Conservation (phyloP, 805 yeast genomes). For the Candida golubevii region DNA sequence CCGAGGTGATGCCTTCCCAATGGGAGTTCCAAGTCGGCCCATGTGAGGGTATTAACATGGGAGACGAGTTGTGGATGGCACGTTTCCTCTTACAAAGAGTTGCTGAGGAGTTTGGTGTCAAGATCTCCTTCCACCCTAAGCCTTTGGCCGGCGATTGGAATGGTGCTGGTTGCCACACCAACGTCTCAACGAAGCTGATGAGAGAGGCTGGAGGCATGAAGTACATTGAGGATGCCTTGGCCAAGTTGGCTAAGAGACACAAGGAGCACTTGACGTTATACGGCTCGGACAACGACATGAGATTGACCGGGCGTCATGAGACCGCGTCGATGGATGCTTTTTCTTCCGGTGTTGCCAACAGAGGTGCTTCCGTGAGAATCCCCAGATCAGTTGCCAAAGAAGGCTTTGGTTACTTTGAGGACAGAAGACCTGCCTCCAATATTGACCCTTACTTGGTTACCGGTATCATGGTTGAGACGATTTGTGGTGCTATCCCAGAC, state of each 20-base stretch:
- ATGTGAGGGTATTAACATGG: slow-evolving; percentile 92
- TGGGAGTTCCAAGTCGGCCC: slow-evolving; percentile 99
- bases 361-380: slow-evolving; percentile 98
- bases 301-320: slow-evolving; percentile 98
- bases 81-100: slow-evolving; percentile 90
- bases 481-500: slow-evolving; percentile 89
- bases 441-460: slow-evolving; percentile 98
- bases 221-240: slow-evolving; percentile 86
- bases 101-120: slow-evolving; percentile 98
- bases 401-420: slow-evolving; percentile 98
- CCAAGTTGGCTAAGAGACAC: slow-evolving; percentile 93
- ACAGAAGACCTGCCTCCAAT: slow-evolving; percentile 99
- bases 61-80: slow-evolving; percentile 95
- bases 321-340: slow-evolving; percentile 90
- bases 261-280: slow-evolving; percentile 91
- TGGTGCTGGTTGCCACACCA: slow-evolving; percentile 99
- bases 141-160: slow-evolving; percentile 99
- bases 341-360: slow-evolving; percentile 98
- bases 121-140: slow-evolving; percentile 98
- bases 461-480: slow-evolving; percentile 96
- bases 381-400: slow-evolving; percentile 98
- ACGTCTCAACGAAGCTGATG: slow-evolving; percentile 90
- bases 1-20: slow-evolving; percentile 99
- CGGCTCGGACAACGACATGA: slow-evolving; percentile 91
- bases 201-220: slow-evolving; percentile 96